Percentiles rank a stretch among this genome's conserved stretches.
phyloP scores from a whole-genome alignment of 2,329 filamentous ascomycete species.

The Paraphoma sp. region DNA sequence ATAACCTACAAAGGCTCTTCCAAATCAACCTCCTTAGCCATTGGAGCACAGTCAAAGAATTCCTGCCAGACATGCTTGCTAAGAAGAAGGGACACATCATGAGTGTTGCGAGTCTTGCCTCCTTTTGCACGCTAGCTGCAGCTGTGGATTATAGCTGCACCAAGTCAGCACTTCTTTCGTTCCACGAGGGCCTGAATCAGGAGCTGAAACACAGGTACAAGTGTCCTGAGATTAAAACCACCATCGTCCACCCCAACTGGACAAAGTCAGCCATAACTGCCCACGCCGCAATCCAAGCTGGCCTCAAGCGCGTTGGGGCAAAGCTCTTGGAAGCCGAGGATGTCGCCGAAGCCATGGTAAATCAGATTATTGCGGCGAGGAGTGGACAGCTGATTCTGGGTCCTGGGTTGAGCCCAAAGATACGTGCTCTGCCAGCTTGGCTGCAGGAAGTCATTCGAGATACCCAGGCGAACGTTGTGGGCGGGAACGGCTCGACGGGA shows the following conservation, averaged over 20 bases:
- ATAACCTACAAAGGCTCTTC: constrained; percentile 35
- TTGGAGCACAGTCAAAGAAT: constrained; percentile 46
- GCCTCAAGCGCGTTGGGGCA: constrained; percentile 39
- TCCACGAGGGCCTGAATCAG: constrained; percentile 45
- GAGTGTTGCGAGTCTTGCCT: constrained; percentile 44
- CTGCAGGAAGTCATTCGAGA: constrained; percentile 44
- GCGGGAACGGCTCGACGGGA: constrained; percentile 30
- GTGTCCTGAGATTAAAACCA: constrained; percentile 52
- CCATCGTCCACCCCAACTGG: constrained; percentile 52
- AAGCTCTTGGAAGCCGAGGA: constrained; percentile 48
- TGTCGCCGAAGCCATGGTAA: constrained; percentile 52
- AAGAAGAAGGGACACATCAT: constrained; percentile 47
- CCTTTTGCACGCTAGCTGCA: constrained; percentile 40
- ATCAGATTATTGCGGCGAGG: constrained; percentile 50
- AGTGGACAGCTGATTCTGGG: constrained; percentile 52
- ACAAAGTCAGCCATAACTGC: constrained; percentile 49
- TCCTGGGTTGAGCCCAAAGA: constrained; percentile 24
- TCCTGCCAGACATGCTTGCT: constrained; percentile 46
- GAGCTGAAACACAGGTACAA: constrained; percentile 53
- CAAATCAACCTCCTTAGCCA: constrained; percentile 46
- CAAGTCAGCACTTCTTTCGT: constrained; percentile 41
- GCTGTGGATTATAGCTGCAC: constrained; percentile 45
- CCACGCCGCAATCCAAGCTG: constrained; percentile 30
- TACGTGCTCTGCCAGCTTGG: constrained; percentile 42
- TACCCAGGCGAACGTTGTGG: constrained; percentile 35